Evolutionary conservation across 148 eudicot genomes (phyloP), one percentile per base, ranked within the genome.

Genomic region (Amaranthus palmeri): DNA sequence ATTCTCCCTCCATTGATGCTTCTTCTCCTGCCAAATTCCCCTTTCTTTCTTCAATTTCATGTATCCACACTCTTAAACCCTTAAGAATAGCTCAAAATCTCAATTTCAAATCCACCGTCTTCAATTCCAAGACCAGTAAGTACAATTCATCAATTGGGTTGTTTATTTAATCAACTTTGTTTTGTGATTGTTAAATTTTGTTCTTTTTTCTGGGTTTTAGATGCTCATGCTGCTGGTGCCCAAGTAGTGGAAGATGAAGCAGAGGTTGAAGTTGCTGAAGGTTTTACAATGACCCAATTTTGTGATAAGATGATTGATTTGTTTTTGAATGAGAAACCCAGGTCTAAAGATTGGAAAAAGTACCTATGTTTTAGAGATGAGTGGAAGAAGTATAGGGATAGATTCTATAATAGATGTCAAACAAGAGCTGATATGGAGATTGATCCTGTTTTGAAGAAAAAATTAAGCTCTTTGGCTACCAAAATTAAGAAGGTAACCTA

Each of bases 261-360:
- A 15, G 96, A 92, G 10, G 79, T 81, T 75, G 90, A 91, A 81
- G 86, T 91, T 46, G 86, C 86, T 44, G 86, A 95, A 42, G 98
- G 97, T n/a, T 79, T 75, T 63, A 95, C 98, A 6, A 81, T 95
- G 17, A 89, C 96, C 71, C 91, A 95, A 55, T 81, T 95, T 47
- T 88, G 91, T 68, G 98, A 95, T 71, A 91, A 89, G 82, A 84
- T 91, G 72, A 95, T 95, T 83, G 93, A 91, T 73, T 54, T 95
- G 80, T 95, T 95, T 76, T 45, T 91, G 57, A 84, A 83, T 82
- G 96, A 95, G 83, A 95, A 91, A 77, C 88, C 98, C 46, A 95
- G 73, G 81, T 76, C 93, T 7, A 91, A 88, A 62, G 96, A 95
- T 70, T 95, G 97, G 98, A 88, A 79, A 64, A 91, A 70, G 57